Conservation (phyloP, 83 land plant genomes). For the Isoetes engelmannii region DNA sequence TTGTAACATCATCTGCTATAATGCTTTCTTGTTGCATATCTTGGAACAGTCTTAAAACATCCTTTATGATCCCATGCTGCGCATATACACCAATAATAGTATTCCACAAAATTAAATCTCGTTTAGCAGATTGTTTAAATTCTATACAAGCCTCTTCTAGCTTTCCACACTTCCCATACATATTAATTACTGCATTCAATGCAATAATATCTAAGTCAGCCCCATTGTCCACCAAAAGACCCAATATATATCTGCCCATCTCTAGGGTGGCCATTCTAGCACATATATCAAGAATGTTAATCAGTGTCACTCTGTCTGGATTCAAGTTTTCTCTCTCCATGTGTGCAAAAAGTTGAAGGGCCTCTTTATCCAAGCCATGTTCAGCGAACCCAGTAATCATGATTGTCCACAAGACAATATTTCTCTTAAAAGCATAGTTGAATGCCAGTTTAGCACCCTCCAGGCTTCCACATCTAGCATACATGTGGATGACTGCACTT, state of each 20-base stretch:
- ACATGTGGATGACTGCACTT: conserved; percentile 1
- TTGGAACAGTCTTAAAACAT: neutral
- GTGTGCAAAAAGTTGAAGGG: neutral
- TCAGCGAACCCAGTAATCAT: conserved; percentile 4
- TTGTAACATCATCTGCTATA: conserved; percentile 18
- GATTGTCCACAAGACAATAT: conserved; percentile 7
- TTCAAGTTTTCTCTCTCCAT: neutral
- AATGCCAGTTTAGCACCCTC: neutral
- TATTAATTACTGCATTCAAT: neutral
- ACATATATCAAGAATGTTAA: conserved; percentile 3
- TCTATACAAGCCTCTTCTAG: neutral
- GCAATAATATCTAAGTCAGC: neutral
- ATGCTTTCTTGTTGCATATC: conserved; percentile 1
- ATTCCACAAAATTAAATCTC: conserved; percentile 11
- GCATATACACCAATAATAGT: neutral
- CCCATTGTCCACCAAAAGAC: neutral
- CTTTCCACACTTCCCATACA: conserved; percentile 10
- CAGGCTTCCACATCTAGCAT: neutral
- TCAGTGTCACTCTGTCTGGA: conserved; percentile 4
- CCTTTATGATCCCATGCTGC: neutral
- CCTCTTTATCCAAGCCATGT: neutral
- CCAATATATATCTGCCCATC: neutral
- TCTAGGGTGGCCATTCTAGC: neutral
- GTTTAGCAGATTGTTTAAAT: neutral
- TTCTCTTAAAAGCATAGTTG: neutral